Evolutionary conservation across 2,329 filamentous ascomycete species (phyloP).

Genomic region (Cordyceps cateniannulata): DNA sequence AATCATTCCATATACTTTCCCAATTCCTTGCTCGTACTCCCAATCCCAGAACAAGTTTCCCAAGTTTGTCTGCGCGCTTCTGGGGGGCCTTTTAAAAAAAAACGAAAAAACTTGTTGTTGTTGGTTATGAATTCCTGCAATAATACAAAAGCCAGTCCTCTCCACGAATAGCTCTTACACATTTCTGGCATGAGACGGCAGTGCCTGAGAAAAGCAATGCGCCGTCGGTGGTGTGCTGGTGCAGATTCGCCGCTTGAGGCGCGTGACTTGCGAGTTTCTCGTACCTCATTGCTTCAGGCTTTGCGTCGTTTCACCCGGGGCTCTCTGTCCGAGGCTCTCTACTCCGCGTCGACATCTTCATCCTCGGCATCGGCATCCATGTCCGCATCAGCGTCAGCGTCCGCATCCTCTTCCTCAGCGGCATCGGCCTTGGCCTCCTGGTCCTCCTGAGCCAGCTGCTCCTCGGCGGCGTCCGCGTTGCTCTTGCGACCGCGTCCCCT

Average conservation of each 20-base stretch:
- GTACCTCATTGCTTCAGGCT: no score
- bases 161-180: not conserved
- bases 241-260: not conserved
- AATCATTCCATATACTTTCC: not conserved
- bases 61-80: not conserved
- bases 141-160: not conserved
- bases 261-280: not conserved
- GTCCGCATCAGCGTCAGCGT: slow-evolving; percentile 11
- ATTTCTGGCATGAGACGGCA: not conserved
- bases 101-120: not conserved
- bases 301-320: not conserved
- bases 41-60: not conserved
- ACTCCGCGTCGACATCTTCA: not conserved
- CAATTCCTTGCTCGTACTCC: not conserved
- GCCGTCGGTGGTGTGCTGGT: not conserved
- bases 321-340: not conserved
- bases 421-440: slow-evolving; percentile 16
- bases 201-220: not conserved
- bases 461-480: slow-evolving; percentile 20
- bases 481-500: slow-evolving; percentile 11
- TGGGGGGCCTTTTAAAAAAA: not conserved
- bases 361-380: not conserved
- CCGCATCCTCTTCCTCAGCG: slow-evolving; percentile 16
- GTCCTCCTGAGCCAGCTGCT: slow-evolving; percentile 17
- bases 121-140: not conserved